phyloP scores from a whole-genome alignment of 164 flowering plant genomes.

The Umbilicus rupestris region DNA sequence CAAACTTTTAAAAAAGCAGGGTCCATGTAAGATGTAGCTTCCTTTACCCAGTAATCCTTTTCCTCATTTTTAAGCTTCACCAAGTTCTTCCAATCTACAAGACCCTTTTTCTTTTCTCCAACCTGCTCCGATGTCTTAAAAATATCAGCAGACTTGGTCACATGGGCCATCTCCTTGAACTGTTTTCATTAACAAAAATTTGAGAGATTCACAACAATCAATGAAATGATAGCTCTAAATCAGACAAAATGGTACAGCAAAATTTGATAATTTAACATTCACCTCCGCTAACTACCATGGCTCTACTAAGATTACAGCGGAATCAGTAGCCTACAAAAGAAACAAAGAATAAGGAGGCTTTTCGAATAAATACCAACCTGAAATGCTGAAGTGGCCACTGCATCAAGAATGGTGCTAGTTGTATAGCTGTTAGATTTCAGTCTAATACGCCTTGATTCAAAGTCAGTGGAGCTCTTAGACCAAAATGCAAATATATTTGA shows the following conservation, averaged over 20 bases:
- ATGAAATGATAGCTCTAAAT: not conserved
- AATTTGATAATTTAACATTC: too few relatives aligned
- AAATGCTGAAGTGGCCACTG: slow-evolving; percentile 14
- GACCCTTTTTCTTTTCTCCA: slow-evolving; percentile 46
- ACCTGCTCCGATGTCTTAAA: slow-evolving; percentile 29
- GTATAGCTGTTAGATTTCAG: slow-evolving; percentile 16
- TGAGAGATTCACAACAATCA: not conserved
- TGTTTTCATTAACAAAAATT: slow-evolving; percentile 14
- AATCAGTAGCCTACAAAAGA: not conserved
- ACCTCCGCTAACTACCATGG: too few relatives aligned
- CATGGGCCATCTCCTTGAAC: slow-evolving; percentile 60
- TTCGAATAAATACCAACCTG: slow-evolving; percentile 2
- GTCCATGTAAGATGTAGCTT: not conserved
- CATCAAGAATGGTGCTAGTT: slow-evolving; percentile 13
- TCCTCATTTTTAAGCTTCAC: slow-evolving; percentile 57
- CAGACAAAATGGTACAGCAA: too few relatives aligned
- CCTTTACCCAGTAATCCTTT: slow-evolving; percentile 66
- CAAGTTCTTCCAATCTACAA: slow-evolving; percentile 46
- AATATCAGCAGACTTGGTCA: slow-evolving; percentile 27
- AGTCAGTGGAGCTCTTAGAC: slow-evolving; percentile 14
- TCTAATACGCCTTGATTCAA: slow-evolving; percentile 13
- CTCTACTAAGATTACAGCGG: not conserved
- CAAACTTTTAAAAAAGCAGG: not conserved
- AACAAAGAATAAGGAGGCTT: not conserved
- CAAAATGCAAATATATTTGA: slow-evolving; percentile 15